Base-by-base conservation (phyloP, 768 basidiomycete species). In the Gloeopeniophorella convolvens region DNA sequence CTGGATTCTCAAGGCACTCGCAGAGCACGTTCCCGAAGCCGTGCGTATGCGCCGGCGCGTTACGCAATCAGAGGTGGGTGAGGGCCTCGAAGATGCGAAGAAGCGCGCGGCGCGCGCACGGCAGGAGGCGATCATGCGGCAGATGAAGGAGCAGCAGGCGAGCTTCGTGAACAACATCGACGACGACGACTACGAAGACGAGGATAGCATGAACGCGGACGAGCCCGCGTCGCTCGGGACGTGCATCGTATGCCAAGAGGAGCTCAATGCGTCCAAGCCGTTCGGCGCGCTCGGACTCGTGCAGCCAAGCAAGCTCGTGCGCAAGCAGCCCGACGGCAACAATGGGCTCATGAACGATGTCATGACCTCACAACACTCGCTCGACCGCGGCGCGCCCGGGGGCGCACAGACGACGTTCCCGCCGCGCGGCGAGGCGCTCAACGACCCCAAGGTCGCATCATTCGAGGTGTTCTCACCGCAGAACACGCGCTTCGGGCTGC, bases 171-270 rank as follows among this genome's bases (percentile, higher is more conserved):
- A 79, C 62, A 86, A 83, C 57, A 83, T 88, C 50, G 85, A 89
- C 43, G 77, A 76, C 23, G 77, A 79, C 20, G 86, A 85, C 28
- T 80, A 82, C 15, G 84, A 83, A 5, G 89, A 89, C 5, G 78
- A 79, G 1, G 76, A 78, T 5, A 71, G 72, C 4, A 71, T 70
- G 31, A 68, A 74, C 7, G 69, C 66, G 1, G 75, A 75, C 15
- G 70, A 73, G 40, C 62, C 73, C 18, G 63, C 76, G 2, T 83
- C 84, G 11, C 85, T 82, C 52, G 95, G 95, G 2, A 86, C 85
- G n/a, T 99, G 96, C 63, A 98, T 99, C 55, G 93, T 98, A 9
- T 99, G 96, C 59, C 96, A 98, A 63, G 96, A 98, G 63, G 89
- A 93, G 53, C 78, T 97, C 44, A 86, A 80, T 57, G 62, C 75